Percentiles rank a stretch among this genome's conserved stretches.
These are phyloP conservation scores for Tilletia setariae DNA, from an alignment of 1,284 basidiomycete species.

Conservation along the genomic window DNA sequence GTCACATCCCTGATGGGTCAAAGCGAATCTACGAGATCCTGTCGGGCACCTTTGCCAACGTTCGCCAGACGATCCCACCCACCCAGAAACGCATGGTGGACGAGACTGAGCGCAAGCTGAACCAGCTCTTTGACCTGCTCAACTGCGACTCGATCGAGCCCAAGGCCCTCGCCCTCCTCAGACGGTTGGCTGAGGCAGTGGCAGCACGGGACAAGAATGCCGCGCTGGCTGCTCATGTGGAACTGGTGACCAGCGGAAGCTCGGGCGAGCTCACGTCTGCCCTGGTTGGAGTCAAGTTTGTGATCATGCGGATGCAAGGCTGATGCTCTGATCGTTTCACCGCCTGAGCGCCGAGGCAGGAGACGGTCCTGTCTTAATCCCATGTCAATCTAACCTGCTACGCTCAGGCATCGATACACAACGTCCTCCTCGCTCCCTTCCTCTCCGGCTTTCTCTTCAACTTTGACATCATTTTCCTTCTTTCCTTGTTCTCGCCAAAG, in stretches of 20 bases:
- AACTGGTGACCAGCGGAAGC: constrained; percentile 41
- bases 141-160: constrained; percentile 76
- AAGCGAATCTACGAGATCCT: constrained; percentile 64
- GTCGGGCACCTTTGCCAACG: constrained; percentile 34
- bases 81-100: constrained; percentile 80
- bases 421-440: too few species aligned
- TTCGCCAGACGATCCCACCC: constrained; percentile 59
- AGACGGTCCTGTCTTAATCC: not conserved
- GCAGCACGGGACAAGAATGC: constrained; percentile 46
- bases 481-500: too few species aligned
- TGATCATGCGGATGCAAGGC: constrained; percentile 25
- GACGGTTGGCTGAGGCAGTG: constrained; percentile 46
- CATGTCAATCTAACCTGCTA: too few species aligned
- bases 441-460: too few species aligned
- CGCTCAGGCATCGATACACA: too few species aligned
- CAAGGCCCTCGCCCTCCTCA: constrained; percentile 42
- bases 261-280: constrained; percentile 45
- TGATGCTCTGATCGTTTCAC: not conserved
- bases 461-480: too few species aligned
- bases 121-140: constrained; percentile 79
- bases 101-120: constrained; percentile 82
- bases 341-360: not conserved
- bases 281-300: constrained; percentile 50
- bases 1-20: constrained; percentile 75
- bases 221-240: constrained; percentile 45